Percentiles rank a stretch among this genome's conserved stretches.
phyloP scores from a whole-genome alignment of 495 filamentous ascomycete genomes.

The Pyrenopolyporus hunteri region DNA sequence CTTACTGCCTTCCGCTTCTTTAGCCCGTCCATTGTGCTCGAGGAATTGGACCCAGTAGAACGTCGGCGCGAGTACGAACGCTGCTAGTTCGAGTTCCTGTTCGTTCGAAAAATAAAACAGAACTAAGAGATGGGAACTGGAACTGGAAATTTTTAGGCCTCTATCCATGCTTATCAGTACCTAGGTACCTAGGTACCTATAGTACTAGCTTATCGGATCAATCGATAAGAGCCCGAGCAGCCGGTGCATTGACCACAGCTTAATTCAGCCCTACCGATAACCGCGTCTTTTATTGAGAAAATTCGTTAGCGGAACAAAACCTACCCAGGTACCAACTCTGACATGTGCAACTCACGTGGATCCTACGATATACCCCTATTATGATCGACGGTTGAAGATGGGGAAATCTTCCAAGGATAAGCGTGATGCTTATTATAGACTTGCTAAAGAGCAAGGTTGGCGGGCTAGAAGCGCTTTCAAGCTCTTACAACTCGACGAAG shows the following conservation, averaged over 20 bases:
- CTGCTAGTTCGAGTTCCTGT: background rate
- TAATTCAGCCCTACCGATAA: slow-evolving; percentile 38
- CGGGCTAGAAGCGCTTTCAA: slow-evolving; percentile 96
- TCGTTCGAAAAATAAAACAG: background rate
- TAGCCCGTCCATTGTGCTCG: slow-evolving; percentile 39
- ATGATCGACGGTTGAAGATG: slow-evolving; percentile 57
- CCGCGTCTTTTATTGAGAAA: background rate
- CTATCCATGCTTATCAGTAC: too few species aligned
- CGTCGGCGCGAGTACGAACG: background rate
- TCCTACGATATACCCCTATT: background rate
- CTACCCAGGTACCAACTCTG: background rate
- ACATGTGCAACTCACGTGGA: background rate
- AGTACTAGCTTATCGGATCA: slow-evolving; percentile 12
- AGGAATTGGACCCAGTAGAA: slow-evolving; percentile 3
- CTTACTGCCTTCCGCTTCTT: slow-evolving; percentile 55
- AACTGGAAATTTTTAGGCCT: slow-evolving; percentile 37
- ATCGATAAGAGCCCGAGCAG: background rate
- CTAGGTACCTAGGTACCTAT: slow-evolving; percentile 9
- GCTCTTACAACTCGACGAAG: slow-evolving; percentile 90
- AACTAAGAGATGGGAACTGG: too few species aligned
- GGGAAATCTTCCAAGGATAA: slow-evolving; percentile 99
- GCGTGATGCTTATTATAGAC: slow-evolving; percentile 94
- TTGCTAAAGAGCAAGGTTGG: slow-evolving; percentile 99
- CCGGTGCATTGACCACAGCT: slow-evolving; percentile 22
- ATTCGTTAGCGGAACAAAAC: slow-evolving; percentile 4